Conservation (phyloP, 441 rosid genomes). For the Populus hybrid region DNA sequence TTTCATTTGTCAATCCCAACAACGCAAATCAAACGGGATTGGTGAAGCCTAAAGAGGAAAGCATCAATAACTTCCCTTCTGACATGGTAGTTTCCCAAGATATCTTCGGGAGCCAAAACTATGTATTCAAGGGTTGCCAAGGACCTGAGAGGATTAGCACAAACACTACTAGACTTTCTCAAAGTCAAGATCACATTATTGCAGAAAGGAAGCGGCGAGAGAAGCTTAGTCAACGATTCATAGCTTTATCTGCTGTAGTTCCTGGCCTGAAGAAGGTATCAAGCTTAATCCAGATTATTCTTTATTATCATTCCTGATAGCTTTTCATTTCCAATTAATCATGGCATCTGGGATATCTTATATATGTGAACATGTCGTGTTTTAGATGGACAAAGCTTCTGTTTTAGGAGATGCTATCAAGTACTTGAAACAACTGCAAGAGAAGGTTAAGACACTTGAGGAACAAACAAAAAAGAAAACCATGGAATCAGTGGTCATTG, state of each 20-base stretch:
- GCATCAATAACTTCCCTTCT: slow-evolving; percentile 20
- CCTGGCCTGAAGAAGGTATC: slow-evolving; percentile 87
- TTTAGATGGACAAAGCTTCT: slow-evolving; percentile 83
- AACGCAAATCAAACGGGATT: slow-evolving; percentile 27
- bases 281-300: not conserved
- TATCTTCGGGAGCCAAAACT: slow-evolving; percentile 33
- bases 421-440: slow-evolving; percentile 78
- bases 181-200: slow-evolving; percentile 67
- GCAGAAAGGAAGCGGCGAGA: slow-evolving; percentile 89
- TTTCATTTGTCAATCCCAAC: slow-evolving; percentile 30
- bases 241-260: slow-evolving; percentile 74
- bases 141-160: slow-evolving; percentile 29
- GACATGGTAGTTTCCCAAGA: slow-evolving; percentile 28
- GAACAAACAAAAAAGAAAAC: slow-evolving; percentile 51
- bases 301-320: not conserved
- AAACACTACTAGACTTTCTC: slow-evolving; percentile 28
- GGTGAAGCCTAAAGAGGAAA: slow-evolving; percentile 48
- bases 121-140: slow-evolving; percentile 27
- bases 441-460: slow-evolving; percentile 58
- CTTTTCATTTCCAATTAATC: not conserved
- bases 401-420: slow-evolving; percentile 80
- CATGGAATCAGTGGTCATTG: slow-evolving; percentile 55
- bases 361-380: not conserved
- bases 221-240: slow-evolving; percentile 78
- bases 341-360: not conserved